phyloP scores from a whole-genome alignment of 495 filamentous ascomycete species.

The Penicillium chermesinum region DNA sequence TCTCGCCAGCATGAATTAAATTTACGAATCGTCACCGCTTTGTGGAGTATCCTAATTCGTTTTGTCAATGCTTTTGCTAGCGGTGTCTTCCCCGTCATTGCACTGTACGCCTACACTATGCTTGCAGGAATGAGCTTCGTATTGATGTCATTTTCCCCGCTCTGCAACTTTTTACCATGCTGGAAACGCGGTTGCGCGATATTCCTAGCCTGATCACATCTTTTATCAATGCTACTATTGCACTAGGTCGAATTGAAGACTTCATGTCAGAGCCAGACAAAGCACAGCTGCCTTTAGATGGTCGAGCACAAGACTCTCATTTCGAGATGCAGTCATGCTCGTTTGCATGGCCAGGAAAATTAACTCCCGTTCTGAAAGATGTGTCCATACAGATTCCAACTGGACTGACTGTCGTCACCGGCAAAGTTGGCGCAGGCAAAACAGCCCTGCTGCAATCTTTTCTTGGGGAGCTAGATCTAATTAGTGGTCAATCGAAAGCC shows the following conservation, averaged over 20 bases:
- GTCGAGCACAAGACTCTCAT: conserved; percentile 19
- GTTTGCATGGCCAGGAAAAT: conserved; percentile 71
- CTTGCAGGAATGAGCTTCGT: conserved; percentile 58
- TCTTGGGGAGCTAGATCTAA: conserved; percentile 70
- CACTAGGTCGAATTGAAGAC: conserved; percentile 70
- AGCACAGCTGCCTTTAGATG: conserved; percentile 37
- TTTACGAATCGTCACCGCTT: conserved; percentile 56
- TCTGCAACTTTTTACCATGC: conserved; percentile 68
- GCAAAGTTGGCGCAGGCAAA: conserved; percentile 77
- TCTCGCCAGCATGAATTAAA: conserved; percentile 62
- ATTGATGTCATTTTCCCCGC: conserved; percentile 81
- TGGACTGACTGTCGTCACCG: conserved; percentile 63
- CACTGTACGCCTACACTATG: conserved; percentile 72
- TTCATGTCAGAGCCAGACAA: conserved; percentile 85
- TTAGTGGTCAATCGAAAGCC: conserved; percentile 51
- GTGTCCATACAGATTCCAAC: conserved; percentile 55
- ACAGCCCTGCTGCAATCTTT: conserved; percentile 73
- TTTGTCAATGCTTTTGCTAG: conserved; percentile 60
- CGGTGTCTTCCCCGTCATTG: conserved; percentile 69
- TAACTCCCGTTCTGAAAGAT: conserved; percentile 54
- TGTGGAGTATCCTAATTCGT: conserved; percentile 54
- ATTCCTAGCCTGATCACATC: conserved; percentile 65
- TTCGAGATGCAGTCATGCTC: conserved; percentile 57
- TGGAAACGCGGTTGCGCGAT: conserved; percentile 64
- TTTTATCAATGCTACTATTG: conserved; percentile 68